phyloP scores from a whole-genome alignment of 225 moss, liverwort and hornwort genomes.

The Anthoceros angustus region DNA sequence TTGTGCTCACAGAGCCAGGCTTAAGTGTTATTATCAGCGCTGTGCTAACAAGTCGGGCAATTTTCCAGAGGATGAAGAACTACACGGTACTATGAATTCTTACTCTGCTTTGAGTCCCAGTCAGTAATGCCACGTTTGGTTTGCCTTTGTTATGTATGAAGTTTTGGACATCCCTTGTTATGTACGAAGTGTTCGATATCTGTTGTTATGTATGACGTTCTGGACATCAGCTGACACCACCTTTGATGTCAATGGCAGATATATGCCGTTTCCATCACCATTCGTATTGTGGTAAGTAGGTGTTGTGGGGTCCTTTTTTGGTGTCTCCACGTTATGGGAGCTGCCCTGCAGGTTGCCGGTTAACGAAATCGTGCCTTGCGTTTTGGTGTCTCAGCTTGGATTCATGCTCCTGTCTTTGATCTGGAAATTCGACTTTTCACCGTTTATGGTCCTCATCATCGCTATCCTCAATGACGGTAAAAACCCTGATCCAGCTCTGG shows the following conservation, averaged over 20 bases:
- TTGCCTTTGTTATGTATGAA: no score
- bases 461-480: background rate
- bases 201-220: no score
- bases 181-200: no score
- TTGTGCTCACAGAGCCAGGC: constrained; percentile 25
- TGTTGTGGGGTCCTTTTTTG: background rate
- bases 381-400: background rate
- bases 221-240: background rate
- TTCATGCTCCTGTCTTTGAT: constrained; percentile 1
- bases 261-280: constrained; percentile 3
- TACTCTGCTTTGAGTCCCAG: background rate
- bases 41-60: constrained; percentile 20
- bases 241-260: background rate
- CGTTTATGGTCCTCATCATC: background rate
- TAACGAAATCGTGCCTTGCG: background rate
- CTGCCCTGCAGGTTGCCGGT: background rate
- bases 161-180: no score
- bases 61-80: constrained; percentile 30
- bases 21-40: constrained; percentile 24
- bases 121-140: no score
- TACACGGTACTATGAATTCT: constrained; percentile 13
- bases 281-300: background rate
- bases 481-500: background rate
- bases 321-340: background rate
- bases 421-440: constrained; percentile 3